Percentiles rank a stretch among this genome's conserved stretches.
Conservation (phyloP, 768 basidiomycete species). For the Lentinus brumalis region DNA sequence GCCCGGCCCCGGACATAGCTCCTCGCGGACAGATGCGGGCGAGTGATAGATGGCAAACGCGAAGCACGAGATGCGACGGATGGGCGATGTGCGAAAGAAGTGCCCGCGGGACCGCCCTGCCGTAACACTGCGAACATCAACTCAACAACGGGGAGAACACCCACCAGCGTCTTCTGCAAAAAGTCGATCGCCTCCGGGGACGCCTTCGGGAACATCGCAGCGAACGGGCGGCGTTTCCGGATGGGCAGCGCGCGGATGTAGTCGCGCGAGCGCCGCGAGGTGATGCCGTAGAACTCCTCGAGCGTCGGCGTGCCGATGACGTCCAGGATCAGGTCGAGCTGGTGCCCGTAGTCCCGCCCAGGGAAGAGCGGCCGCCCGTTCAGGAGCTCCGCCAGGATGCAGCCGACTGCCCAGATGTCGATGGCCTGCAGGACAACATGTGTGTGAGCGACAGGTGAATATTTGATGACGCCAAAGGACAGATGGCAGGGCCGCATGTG, state of each 20-base stretch:
- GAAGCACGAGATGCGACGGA: background rate
- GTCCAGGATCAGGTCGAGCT: slow-evolving; percentile 85
- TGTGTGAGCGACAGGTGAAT: slow-evolving; percentile 2
- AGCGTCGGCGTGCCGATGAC: slow-evolving; percentile 87
- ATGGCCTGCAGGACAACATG: slow-evolving; percentile 48
- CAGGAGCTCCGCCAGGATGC: slow-evolving; percentile 81
- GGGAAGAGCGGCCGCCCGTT: slow-evolving; percentile 84
- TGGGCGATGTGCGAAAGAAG: background rate
- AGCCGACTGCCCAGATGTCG: slow-evolving; percentile 76
- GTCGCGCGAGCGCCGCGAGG: slow-evolving; percentile 79
- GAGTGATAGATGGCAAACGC: background rate
- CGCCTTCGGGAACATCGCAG: slow-evolving; percentile 75
- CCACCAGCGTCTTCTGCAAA: slow-evolving; percentile 67
- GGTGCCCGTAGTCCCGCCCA: slow-evolving; percentile 85
- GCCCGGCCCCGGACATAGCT: background rate
- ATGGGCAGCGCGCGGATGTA: slow-evolving; percentile 88
- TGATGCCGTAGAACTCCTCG: slow-evolving; percentile 91
- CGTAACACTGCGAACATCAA: background rate
- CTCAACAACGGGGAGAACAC: slow-evolving; percentile 12
- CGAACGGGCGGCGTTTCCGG: slow-evolving; percentile 71
- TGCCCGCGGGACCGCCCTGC: background rate
- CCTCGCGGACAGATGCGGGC: background rate
- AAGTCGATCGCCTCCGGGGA: slow-evolving; percentile 74
- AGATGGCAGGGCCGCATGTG: slow-evolving; percentile 1
- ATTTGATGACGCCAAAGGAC: too few relatives aligned